Conservation (phyloP, 2,329 filamentous ascomycete genomes). For the Xylaria sp. region DNA sequence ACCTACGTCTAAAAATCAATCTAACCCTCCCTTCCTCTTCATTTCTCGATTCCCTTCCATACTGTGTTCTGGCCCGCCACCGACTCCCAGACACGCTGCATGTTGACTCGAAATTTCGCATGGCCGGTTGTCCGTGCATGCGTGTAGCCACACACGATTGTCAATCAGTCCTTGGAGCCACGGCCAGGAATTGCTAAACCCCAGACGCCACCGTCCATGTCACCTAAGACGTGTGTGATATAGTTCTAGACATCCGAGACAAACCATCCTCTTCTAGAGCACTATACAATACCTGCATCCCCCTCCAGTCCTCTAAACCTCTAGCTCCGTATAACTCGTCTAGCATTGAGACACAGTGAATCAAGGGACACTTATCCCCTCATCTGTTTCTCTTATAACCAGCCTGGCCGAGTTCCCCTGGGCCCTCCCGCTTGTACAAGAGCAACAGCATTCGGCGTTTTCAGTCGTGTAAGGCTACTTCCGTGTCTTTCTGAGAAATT, state of each 20-base stretch:
- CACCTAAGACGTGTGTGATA: slow-evolving; percentile 23
- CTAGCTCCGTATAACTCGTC: slow-evolving; percentile 25
- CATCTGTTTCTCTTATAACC: slow-evolving; percentile 1
- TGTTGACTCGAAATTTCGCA: slow-evolving; percentile 13
- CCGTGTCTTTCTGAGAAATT: slow-evolving; percentile 31
- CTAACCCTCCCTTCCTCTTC: not conserved
- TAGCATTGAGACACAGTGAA: slow-evolving; percentile 24
- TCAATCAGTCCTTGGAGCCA: slow-evolving; percentile 25
- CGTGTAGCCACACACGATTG: not conserved
- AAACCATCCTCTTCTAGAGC: slow-evolving; percentile 27
- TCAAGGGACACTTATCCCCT: not conserved
- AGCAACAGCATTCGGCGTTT: slow-evolving; percentile 24
- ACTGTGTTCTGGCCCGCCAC: not conserved
- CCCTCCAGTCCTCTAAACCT: slow-evolving; percentile 7
- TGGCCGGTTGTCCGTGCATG: slow-evolving; percentile 1
- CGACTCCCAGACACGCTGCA: not conserved
- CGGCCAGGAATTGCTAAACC: slow-evolving; percentile 28
- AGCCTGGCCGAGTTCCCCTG: not conserved
- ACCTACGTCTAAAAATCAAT: not conserved
- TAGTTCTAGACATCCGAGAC: slow-evolving; percentile 33
- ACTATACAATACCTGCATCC: slow-evolving; percentile 1
- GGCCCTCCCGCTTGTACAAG: slow-evolving; percentile 27
- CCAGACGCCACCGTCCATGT: slow-evolving; percentile 32
- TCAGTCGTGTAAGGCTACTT: slow-evolving; percentile 33
- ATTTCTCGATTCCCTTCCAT: not conserved